Conservation (phyloP, 1,139 yeast species). For the Geotrichum bryndzae region DNA sequence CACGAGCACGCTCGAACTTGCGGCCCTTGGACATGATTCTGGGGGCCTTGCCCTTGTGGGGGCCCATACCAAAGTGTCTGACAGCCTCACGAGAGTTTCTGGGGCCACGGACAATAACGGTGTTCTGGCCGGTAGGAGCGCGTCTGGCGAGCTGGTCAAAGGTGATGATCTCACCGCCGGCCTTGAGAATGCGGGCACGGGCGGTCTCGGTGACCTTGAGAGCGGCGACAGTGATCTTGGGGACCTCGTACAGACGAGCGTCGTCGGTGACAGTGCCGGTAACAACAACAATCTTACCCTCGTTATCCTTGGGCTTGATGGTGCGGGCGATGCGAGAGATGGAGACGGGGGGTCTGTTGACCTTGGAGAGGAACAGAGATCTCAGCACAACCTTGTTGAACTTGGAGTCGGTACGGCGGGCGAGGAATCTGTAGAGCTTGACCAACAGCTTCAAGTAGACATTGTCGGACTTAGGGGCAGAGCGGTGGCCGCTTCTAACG, state of each 20-base stretch:
- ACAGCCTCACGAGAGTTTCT: constrained; percentile 98
- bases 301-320: constrained; percentile 75
- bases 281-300: constrained; percentile 90
- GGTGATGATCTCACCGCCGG: constrained; percentile 99
- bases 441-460: constrained; percentile 97
- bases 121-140: constrained; percentile 99
- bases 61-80: constrained; percentile 99
- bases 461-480: constrained; percentile 98
- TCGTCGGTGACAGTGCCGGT: constrained; percentile 99
- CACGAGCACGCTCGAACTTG: constrained; percentile 99
- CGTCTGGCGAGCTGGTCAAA: constrained; percentile 98
- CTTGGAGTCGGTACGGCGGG: constrained; percentile 97
- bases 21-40: constrained; percentile 96
- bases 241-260: constrained; percentile 87
- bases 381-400: constrained; percentile 97
- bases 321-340: constrained; percentile 86
- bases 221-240: constrained; percentile 98
- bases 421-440: constrained; percentile 97
- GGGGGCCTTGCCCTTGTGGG: constrained; percentile 99
- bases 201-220: constrained; percentile 99
- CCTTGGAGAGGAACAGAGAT: constrained; percentile 93
- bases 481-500: constrained; percentile 92
- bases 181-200: constrained; percentile 92
- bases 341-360: constrained; percentile 99
- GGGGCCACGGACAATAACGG: constrained; percentile 97